A percentile compares a stretch with the other conserved stretches of the same genome.
Conservation (phyloP, 352 stramenopile genomes). For the Thalassiosira hispida region DNA sequence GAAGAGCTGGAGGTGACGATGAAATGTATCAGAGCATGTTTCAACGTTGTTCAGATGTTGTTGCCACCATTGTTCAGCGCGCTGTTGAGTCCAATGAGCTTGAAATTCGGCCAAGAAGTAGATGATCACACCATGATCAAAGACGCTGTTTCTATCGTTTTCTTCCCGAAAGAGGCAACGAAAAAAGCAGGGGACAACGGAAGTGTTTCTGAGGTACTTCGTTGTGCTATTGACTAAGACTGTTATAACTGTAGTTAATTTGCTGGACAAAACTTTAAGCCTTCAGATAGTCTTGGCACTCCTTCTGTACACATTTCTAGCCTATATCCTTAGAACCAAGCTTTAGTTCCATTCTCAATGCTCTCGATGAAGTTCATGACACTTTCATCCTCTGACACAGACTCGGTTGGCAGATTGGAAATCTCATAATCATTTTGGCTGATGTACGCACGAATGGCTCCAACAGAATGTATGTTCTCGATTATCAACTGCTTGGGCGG, state of each 20-base stretch:
- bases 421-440: too few relatives aligned
- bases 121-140: constrained; percentile 48
- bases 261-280: too few relatives aligned
- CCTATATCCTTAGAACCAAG: too few relatives aligned
- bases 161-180: constrained; percentile 17
- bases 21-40: constrained; percentile 11
- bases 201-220: not conserved
- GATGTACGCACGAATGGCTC: too few relatives aligned
- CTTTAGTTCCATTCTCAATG: too few relatives aligned
- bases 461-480: too few relatives aligned
- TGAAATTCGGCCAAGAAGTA: constrained; percentile 17
- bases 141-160: constrained; percentile 37
- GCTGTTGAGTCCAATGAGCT: constrained; percentile 46
- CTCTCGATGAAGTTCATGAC: too few relatives aligned
- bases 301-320: too few relatives aligned
- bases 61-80: constrained; percentile 33
- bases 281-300: too few relatives aligned
- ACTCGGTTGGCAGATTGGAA: too few relatives aligned
- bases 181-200: not conserved
- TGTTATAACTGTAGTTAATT: not conserved
- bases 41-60: constrained; percentile 21
- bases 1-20: constrained; percentile 22
- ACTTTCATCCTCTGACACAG: too few relatives aligned
- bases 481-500: too few relatives aligned
- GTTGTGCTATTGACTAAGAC: not conserved